Base-by-base conservation (phyloP, 257 asterid species). In the Ajuga chamaepitys region DNA sequence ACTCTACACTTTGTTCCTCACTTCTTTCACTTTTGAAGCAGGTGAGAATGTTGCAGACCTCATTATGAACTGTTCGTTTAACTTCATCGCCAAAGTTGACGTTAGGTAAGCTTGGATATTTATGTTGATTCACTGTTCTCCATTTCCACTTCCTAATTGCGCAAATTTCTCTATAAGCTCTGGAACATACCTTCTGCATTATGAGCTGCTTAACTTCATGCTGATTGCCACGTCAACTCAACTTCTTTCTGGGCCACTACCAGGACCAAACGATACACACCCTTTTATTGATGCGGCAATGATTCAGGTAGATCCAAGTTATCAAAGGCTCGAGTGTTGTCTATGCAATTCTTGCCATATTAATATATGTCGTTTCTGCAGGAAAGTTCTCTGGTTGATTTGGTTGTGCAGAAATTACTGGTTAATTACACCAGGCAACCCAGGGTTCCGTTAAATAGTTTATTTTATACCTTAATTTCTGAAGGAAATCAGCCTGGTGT, bases 201-300 rank as follows among this genome's bases (percentile, higher is more conserved):
- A 78, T 4, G 96, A 91, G 70, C 86, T 91, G 70, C 95, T 89
- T 70, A 87, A 89, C 78, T 92, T 92, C 89, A 64, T 85, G 79
- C 79, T 89, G 67, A 78, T 84, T 13, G 74, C 96, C 70, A 80
- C 81, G 86, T 92, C 98, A 54, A 89, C 96, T 64, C 98, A 89
- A 79, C 96, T 92, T 77, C 91, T 84, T 58, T 79, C 91, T 62
- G 89, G 95, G 75, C 94, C 97, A 40, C 85, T 95, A 42, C 91
- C 92, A n/a, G 95, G 97, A 46, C 95, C 85, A 5, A 79, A 75
- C 71, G 97, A 85, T 74, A 42, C 72, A 66, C 93, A 89, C 71
- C 97, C 97, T 65, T 89, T 92, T 67, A 74, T 86, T 61, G 97
- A 92, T 80, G 91, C 96, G 62, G 80, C 83, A 51, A 92, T 89